Evolutionary conservation across 805 yeast species (phyloP).

Genomic region (Blastobotrys mokoenaii): DNA sequence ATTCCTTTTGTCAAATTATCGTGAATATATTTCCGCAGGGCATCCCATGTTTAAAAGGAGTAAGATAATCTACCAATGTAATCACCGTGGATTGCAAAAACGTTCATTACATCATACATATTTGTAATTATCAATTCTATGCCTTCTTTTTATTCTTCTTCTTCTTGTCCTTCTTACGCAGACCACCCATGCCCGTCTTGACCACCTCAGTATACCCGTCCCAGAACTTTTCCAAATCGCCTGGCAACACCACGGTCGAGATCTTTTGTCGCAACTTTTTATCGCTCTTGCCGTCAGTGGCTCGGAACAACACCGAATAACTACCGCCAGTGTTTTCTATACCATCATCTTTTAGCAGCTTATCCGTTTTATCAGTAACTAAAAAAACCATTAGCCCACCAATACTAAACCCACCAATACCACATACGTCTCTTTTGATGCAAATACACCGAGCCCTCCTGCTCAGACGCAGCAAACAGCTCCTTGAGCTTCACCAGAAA

Average conservation of each 20-base stretch:
- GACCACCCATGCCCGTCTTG: constrained; percentile 64
- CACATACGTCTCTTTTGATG: constrained; percentile 28
- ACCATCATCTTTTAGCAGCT: background rate
- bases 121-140: background rate
- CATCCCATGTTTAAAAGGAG: too few species aligned
- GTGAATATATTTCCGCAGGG: too few species aligned
- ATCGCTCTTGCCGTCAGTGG: constrained; percentile 48
- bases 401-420: constrained; percentile 7
- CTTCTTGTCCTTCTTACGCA: constrained; percentile 74
- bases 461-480: constrained; percentile 22
- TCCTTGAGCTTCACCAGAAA: background rate
- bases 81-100: background rate
- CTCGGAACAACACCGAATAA: constrained; percentile 61
- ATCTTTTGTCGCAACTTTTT: constrained; percentile 48
- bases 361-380: background rate
- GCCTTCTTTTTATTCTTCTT: constrained; percentile 40
- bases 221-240: constrained; percentile 68
- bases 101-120: background rate
- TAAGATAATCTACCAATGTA: too few species aligned
- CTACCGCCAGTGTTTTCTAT: background rate
- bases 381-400: too few species aligned
- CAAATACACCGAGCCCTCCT: constrained; percentile 29
- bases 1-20: too few species aligned
- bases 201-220: constrained; percentile 57
- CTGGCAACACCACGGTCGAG: constrained; percentile 62